phyloP scores from a whole-genome alignment of 2,329 filamentous ascomycete genomes.

The Penicillium janthinellum region DNA sequence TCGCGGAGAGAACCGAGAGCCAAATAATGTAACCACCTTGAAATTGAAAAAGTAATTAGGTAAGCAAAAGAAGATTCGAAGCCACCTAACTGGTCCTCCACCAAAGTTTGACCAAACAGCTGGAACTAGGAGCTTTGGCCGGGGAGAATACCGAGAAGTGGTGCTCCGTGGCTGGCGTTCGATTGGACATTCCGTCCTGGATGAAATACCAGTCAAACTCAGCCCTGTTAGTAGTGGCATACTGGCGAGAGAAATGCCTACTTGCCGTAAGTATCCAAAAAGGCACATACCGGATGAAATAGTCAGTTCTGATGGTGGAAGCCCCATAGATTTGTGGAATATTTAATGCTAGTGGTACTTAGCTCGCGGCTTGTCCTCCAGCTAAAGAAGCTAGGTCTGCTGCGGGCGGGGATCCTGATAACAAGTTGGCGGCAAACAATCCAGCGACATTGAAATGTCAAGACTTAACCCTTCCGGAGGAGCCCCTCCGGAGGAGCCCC shows the following conservation, averaged over 20 bases:
- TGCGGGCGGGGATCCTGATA: neutral
- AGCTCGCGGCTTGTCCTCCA: no score
- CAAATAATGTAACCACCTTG: neutral
- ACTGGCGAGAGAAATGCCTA: no score
- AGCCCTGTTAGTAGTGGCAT: no score
- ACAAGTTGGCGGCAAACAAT: neutral
- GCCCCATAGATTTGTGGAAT: no score
- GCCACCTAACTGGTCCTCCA: neutral
- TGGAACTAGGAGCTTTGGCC: neutral
- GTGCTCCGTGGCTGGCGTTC: neutral
- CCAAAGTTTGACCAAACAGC: no score
- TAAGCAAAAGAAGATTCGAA: neutral
- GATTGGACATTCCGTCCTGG: neutral
- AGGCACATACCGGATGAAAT: no score
- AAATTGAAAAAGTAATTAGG: neutral
- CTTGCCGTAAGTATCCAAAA: no score
- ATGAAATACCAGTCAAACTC: no score
- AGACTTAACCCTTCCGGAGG: neutral
- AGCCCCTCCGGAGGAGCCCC: neutral
- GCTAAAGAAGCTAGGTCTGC: no score
- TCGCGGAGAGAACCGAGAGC: neutral
- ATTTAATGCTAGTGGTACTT: no score
- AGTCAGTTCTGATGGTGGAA: no score
- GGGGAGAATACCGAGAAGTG: neutral
- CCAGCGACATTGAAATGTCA: neutral